Base-by-base conservation (phyloP, 208 protist genomes). In the Wallacemonas sp. region DNA sequence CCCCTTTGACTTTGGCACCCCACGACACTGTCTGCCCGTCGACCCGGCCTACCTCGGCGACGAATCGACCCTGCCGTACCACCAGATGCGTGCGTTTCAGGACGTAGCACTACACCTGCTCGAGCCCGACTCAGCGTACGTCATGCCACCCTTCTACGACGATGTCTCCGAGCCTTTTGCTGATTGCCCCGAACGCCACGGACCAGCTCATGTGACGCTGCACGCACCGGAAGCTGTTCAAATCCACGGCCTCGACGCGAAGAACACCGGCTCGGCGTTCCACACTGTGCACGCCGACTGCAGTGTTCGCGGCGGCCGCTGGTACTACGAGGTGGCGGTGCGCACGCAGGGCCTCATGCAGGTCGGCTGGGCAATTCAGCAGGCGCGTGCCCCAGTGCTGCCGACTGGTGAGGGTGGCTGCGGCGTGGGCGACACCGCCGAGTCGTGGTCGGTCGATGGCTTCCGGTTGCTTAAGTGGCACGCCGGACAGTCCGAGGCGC, bases 251-350 rank as follows among this genome's bases (percentile, higher is more conserved):
- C 75, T 92, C 9, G 81, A 89, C 32, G 88, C 83, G 41, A 83
- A 83, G 63, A 96, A 95, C 72, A 73, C 66, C 19, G 87, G 85
- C 9, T 52, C 78, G 8, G 52, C 61, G 26, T 96, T 96, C 73
- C 60, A 79, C 45, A 96, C 87, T 9, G 80, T 93, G 34, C 58
- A 54, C 34, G 87, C 87, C 33, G 83, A 97, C 64, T 93, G 88
- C 73, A 75, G 65, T 9, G 92, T 96, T 32, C 57, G 69, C 12
- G 86, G 82, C 32, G 90, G 88, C 36, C 67, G 64, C 32, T 97
- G 92, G 92, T 97, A 96, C 71, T 97, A 92, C 69, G 92, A 97
- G 73, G 85, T 96, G 52, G 91, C 83, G 19, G 68, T 97, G 52
- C 78, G 75, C 30, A 88, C 87, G 21, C 92, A 97, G 54, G 92